Evolutionary conservation across 1,284 basidiomycete species (phyloP), one percentile per base, ranked within the genome.

Genomic region (Cryptococcus deneoformans): DNA sequence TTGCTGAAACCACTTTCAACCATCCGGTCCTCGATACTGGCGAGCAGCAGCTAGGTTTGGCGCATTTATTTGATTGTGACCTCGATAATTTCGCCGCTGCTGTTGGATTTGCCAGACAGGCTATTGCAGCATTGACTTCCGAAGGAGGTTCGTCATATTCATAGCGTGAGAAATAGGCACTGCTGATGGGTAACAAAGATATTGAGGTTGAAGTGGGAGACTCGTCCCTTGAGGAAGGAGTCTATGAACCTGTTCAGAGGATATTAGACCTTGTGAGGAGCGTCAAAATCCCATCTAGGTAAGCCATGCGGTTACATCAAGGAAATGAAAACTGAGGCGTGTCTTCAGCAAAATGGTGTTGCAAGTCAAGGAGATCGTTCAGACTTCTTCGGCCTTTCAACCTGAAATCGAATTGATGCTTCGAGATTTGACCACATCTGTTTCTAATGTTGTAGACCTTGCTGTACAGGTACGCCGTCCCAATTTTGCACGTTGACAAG

Each of bases 11-110:
- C 1, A 88, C 92, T 72, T 91, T 96, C 69, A 81, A 82, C 60
- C 85, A 84, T 34, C 88, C 87, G 60, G 86, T 89, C n/a, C 84
- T 86, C 49, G 93, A 95, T 73, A 77, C 93, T 8, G 90, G 86
- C 10, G 93, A 97, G 78, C 84, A 88, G 35, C 90, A 95, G 75
- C 80, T 92, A n/a, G 89, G 89, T 5, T 86, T 88, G 68, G 85
- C 88, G 1, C 77, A 86, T 46, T 84, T 86, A 12, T 86, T 94
- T 66, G 93, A 97, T 69, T 83, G 87, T 61, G 93, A 97, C 75
- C 81, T 97, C 7, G 93, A 97, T 73, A 88, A 89, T 73, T 92
- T 96, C 73, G 85, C 89, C 34, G 92, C 91, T 7, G 90, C 92
- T 1, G 84, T 95, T 52, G 90, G 89, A 1, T 83, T 93, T 59